Base-by-base conservation (phyloP, 106 monocot genomes). In the Amphibolis antarctica region DNA sequence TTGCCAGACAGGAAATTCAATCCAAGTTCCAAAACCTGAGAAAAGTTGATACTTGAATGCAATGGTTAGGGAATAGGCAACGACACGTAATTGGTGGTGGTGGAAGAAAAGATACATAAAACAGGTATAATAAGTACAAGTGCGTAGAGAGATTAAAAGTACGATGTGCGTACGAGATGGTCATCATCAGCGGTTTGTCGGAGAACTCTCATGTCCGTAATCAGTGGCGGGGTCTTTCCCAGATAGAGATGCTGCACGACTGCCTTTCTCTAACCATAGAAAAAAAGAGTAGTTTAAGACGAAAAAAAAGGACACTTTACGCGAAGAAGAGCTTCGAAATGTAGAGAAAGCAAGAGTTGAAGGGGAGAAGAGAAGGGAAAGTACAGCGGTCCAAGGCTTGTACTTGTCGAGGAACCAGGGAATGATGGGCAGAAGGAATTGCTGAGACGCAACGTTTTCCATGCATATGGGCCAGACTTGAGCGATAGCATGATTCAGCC, bases 351-450 rank as follows among this genome's bases (percentile, higher is more conserved):
- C 28, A 44, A 17, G 59, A 59, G n/a, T 19, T 2, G 12, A 1
- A 31, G 43, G 20, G 20, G 9, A 17, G 12, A 12, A 43, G 3
- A 22, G 18, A 3, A 1, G 24, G 27, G 11, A 4, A 15, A 26
- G 28, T 57, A 93, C 93, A 48, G 77, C 94, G 59, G 86, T 79
- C 83, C 86, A 86, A 66, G 96, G 96, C 77, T 96, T 96, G 80
- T 75, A 96, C 51, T 96, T 96, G 62, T 90, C 82, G 68, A 96
- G 71, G 66, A 96, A 96, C 90, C 90, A 96, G 20, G 96, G 96
- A 66, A 90, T 80, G 57, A 96, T 82, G 22, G 89, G 96, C 69
- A 78, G 62, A 27, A 96, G 80, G 74, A 96, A 90, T 15, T 85
- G 75, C 71, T 96, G 90, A 24, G 96, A 96, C 17, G 77, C 81